Evolutionary conservation across 2,329 filamentous ascomycete species (phyloP).

Genomic region (Colletotrichum paranaense): DNA sequence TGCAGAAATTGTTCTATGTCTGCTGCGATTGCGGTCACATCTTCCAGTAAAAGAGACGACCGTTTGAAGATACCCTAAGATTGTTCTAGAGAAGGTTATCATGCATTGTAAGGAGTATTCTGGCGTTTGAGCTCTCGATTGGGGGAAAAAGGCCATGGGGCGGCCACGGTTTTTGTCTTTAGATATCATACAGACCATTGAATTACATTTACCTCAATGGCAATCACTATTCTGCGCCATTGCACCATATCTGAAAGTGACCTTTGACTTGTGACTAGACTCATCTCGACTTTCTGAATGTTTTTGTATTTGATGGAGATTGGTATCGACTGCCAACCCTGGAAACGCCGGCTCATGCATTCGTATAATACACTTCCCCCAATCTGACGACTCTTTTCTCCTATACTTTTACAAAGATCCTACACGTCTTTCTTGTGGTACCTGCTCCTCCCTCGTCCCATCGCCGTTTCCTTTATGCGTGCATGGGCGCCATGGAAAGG

Average conservation of each 20-base stretch:
- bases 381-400: conserved; percentile 1
- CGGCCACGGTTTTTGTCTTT: conserved; percentile 4
- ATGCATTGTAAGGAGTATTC: conserved; percentile 30
- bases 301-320: conserved; percentile 29
- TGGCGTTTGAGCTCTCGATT: conserved; percentile 14
- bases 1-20: conserved; percentile 90
- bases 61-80: conserved; percentile 41
- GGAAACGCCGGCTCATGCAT: conserved; percentile 35
- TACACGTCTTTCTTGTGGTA: neutral
- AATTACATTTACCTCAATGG: neutral
- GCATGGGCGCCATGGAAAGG: conserved; percentile 86
- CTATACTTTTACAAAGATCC: conserved; percentile 27
- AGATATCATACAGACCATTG: neutral
- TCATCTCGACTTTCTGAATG: neutral
- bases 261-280: neutral
- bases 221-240: neutral
- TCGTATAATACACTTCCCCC: conserved; percentile 27
- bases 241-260: neutral
- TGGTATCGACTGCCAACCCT: conserved; percentile 33
- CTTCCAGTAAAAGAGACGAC: conserved; percentile 64
- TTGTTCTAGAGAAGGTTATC: neutral
- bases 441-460: neutral
- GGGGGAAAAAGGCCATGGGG: conserved; percentile 10
- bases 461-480: conserved; percentile 52
- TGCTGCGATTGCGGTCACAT: conserved; percentile 95